phyloP scores from a whole-genome alignment of 306 rosid genomes.

The Luffa aegyptiaca region DNA sequence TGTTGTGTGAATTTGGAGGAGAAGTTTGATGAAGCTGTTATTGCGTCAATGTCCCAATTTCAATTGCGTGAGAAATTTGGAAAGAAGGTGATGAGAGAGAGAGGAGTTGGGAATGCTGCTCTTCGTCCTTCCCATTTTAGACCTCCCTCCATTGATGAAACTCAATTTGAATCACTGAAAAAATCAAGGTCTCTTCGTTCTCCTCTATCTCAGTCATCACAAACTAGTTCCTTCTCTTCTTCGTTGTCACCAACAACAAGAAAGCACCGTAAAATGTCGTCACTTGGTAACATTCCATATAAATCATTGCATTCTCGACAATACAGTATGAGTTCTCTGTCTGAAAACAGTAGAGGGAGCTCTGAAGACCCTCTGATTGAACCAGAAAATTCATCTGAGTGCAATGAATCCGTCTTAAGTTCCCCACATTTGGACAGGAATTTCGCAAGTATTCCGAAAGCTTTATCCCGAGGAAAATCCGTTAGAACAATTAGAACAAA shows the following conservation, averaged over 20 bases:
- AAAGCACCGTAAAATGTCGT: slow-evolving; percentile 10
- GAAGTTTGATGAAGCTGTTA: slow-evolving; percentile 29
- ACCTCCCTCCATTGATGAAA: slow-evolving; percentile 63
- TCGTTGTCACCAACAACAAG: slow-evolving; percentile 37
- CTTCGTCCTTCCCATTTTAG: slow-evolving; percentile 36
- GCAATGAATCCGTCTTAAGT: slow-evolving; percentile 22
- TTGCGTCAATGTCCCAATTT: slow-evolving; percentile 36
- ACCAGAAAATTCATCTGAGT: slow-evolving; percentile 18
- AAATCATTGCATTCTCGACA: slow-evolving; percentile 32
- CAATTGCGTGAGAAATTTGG: slow-evolving; percentile 41
- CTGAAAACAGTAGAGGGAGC: slow-evolving; percentile 18
- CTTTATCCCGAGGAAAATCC: slow-evolving; percentile 56
- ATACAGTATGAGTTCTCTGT: slow-evolving; percentile 21
- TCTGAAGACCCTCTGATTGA: slow-evolving; percentile 25
- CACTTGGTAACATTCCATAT: slow-evolving; percentile 22
- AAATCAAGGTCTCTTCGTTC: slow-evolving; percentile 30
- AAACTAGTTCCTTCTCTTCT: slow-evolving; percentile 41
- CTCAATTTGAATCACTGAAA: slow-evolving; percentile 45
- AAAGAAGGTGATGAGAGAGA: slow-evolving; percentile 30
- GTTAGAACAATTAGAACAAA: slow-evolving; percentile 68
- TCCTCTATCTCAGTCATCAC: slow-evolving; percentile 38
- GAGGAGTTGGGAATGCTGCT: slow-evolving; percentile 11
- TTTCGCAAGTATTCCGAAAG: slow-evolving; percentile 25
- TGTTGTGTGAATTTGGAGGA: slow-evolving; percentile 39
- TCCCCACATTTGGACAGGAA: slow-evolving; percentile 23